A percentile compares a stretch with the other conserved stretches of the same genome.
Evolutionary conservation across 768 basidiomycete species (phyloP).

Genomic region (Leucocoprinus sp.): DNA sequence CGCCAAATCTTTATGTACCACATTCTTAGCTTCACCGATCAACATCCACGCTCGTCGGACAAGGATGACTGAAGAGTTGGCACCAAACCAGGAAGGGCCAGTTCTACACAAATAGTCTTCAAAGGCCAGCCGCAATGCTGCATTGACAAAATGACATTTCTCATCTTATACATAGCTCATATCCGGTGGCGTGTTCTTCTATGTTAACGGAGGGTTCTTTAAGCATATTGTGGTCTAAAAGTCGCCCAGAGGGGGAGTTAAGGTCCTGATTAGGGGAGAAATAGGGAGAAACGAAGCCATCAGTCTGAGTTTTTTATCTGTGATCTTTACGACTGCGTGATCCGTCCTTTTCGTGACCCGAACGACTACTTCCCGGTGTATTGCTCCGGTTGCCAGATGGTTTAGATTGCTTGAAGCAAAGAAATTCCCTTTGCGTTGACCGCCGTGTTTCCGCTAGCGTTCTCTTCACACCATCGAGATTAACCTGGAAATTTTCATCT

Average conservation of each 20-base stretch:
- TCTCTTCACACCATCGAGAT: conserved; percentile 88
- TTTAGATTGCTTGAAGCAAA: conserved; percentile 84
- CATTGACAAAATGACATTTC: too few relatives aligned
- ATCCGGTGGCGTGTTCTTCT: too few relatives aligned
- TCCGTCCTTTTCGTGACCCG: conserved; percentile 8
- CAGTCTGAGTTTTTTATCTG: neutral
- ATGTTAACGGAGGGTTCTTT: too few relatives aligned
- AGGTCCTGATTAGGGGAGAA: neutral
- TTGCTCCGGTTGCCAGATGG: conserved; percentile 15
- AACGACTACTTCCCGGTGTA: conserved; percentile 6
- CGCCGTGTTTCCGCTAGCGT: conserved; percentile 81
- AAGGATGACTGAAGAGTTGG: too few relatives aligned
- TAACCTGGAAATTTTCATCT: conserved; percentile 77
- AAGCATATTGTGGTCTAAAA: too few relatives aligned
- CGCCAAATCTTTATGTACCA: neutral
- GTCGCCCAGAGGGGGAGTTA: neutral
- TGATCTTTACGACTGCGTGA: conserved; percentile 7
- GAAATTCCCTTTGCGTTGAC: conserved; percentile 89
- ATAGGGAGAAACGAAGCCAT: neutral
- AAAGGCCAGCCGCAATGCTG: too few relatives aligned
- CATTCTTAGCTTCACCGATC: neutral
- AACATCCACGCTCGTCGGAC: neutral
- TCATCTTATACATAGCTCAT: too few relatives aligned
- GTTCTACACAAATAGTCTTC: too few relatives aligned
- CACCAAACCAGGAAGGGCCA: too few relatives aligned